Conservation (phyloP, 441 rosid species). For the Geranium incanum region DNA sequence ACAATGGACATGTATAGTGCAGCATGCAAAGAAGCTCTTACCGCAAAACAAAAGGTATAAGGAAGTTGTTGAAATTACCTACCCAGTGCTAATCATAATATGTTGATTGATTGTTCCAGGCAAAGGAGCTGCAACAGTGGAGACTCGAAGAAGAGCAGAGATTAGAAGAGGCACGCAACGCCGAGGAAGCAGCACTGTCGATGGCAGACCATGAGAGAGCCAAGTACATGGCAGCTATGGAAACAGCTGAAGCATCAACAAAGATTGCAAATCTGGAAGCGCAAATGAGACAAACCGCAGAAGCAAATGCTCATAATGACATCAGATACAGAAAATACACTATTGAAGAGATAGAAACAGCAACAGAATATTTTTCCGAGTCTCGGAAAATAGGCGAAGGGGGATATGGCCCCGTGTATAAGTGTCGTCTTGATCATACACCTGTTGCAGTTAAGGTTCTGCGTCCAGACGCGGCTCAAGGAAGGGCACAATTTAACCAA, state of each 20-base stretch:
- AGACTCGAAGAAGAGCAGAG: slow-evolving; percentile 24
- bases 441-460: slow-evolving; percentile 63
- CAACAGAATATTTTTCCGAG: slow-evolving; percentile 45
- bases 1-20: slow-evolving; percentile 26
- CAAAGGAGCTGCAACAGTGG: slow-evolving; percentile 31
- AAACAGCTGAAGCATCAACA: slow-evolving; percentile 36
- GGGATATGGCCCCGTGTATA: slow-evolving; percentile 73
- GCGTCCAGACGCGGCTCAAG: slow-evolving; percentile 57
- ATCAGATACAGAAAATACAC: slow-evolving; percentile 43
- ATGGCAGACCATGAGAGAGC: slow-evolving; percentile 35
- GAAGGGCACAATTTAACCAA: slow-evolving; percentile 54
- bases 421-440: slow-evolving; percentile 43
- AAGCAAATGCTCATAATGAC: slow-evolving; percentile 25
- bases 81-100: too few relatives aligned
- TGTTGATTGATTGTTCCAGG: slow-evolving; percentile 25
- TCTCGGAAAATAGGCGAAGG: slow-evolving; percentile 68
- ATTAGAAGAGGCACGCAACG: slow-evolving; percentile 27
- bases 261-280: slow-evolving; percentile 33
- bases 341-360: slow-evolving; percentile 48
- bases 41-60: not conserved
- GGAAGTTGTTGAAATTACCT: too few relatives aligned
- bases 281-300: slow-evolving; percentile 33
- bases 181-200: slow-evolving; percentile 32
- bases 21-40: slow-evolving; percentile 24
- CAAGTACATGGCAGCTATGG: slow-evolving; percentile 31